A percentile compares a stretch with the other conserved stretches of the same genome.
These are phyloP conservation scores for Pseudogymnoascus sp. DNA, from an alignment of 2,329 filamentous ascomycete species.

Conservation along the genomic window DNA sequence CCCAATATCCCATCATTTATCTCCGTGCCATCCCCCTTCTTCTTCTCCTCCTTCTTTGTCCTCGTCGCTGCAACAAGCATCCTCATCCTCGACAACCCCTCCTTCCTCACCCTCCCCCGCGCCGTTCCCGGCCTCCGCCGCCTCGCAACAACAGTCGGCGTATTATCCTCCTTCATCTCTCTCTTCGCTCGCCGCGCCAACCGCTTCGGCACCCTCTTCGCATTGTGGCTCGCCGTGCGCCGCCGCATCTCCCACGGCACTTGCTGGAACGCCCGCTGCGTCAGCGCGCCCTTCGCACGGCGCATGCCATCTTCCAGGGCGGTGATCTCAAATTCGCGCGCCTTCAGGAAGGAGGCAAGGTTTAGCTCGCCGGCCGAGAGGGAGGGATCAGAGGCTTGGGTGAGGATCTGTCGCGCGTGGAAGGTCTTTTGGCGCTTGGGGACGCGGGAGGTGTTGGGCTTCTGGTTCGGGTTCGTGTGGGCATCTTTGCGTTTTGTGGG, in stretches of 20 bases:
- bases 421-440: conserved; percentile 33
- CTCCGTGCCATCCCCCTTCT: conserved; percentile 22
- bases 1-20: conserved; percentile 29
- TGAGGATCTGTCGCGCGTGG: conserved; percentile 39
- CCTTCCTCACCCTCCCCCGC: conserved; percentile 57
- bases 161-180: conserved; percentile 86
- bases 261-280: conserved; percentile 78
- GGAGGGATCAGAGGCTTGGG: conserved; percentile 35
- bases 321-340: conserved; percentile 82
- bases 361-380: conserved; percentile 69
- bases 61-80: conserved; percentile 51
- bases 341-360: conserved; percentile 72
- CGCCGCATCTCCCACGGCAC: conserved; percentile 78
- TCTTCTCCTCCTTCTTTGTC: conserved; percentile 32
- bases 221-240: conserved; percentile 90
- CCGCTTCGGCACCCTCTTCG: conserved; percentile 75
- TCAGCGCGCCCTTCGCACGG: conserved; percentile 53
- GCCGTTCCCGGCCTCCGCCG: conserved; percentile 53
- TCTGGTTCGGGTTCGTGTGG: neutral
- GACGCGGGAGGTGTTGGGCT: conserved; percentile 17
- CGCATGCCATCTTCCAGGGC: conserved; percentile 77
- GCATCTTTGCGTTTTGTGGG: neutral
- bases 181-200: conserved; percentile 59
- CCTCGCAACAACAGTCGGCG: conserved; percentile 63
- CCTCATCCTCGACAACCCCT: conserved; percentile 66